Evolutionary conservation across 352 stramenopile species (phyloP), one percentile per base, ranked within the genome.

Genomic region (Plasmopara muralis): DNA sequence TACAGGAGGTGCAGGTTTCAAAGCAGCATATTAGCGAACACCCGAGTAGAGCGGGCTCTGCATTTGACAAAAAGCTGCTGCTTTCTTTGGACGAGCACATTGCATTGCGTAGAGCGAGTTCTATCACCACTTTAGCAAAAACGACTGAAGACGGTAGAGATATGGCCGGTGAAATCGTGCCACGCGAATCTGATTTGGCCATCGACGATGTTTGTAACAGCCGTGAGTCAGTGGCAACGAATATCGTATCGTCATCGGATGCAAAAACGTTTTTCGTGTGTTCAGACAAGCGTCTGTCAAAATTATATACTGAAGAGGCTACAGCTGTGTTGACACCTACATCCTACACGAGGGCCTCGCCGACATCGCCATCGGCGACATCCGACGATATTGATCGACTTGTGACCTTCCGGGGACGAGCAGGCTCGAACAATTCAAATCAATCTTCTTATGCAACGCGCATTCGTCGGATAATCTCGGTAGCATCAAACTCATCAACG

Each of bases 1-100:
- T 89, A 37, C 70, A 78, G n/a, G 66, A 66, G 33, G 64, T 89
- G 28, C 78, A 89, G 64, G 42, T 82, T 12, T 72, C 58, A 5
- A 66, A 74, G 53, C 50, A 47, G 20, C 16, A 58, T 18, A 34
- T n/a, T 10, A 43, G 25, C 13, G 34, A 41, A 10, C 30, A 40
- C 2, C 20, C 55, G 13, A 44, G 43, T 4, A 68, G 58, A 34
- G 2, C 59, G 33, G 41, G 39, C 1, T 55, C 61, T 10, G 57
- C 47, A 1, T 37, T 57, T 8, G 54, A 75, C n/a, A 64, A 62
- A n/a, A 43, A 54, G 18, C 34, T 70, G 47, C 43, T 68, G 29
- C 55, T 68, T 8, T 55, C 58, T 28, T 56, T 66, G 8, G 57
- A 72, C 35, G 59, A 67, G n/a, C 67, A 68, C 31, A 55, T 66